Evolutionary conservation across 257 asterid genomes (phyloP).

Genomic region (Nicotiana obtusifolia): DNA sequence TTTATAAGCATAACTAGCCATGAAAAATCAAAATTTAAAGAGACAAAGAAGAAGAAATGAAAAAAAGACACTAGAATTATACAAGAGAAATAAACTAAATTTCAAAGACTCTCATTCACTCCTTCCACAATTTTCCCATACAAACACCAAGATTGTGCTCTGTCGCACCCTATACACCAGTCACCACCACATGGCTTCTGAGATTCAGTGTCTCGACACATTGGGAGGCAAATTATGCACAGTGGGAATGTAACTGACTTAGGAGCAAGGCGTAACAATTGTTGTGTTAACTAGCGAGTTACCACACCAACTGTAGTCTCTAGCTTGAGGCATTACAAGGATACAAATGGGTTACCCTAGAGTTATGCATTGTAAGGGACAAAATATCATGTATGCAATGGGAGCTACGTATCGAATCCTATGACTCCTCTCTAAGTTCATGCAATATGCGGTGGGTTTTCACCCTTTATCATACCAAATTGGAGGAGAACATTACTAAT

Average conservation of each 20-base stretch:
- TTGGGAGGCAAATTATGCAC: neutral
- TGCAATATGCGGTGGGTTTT: neutral
- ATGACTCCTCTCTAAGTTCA: neutral
- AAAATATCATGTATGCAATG: neutral
- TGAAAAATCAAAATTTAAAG: neutral
- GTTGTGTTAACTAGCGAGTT: neutral
- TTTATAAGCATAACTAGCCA: neutral
- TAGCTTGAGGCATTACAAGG: neutral
- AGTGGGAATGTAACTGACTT: neutral
- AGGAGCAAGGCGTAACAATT: neutral
- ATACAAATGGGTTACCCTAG: neutral
- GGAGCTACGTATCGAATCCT: neutral
- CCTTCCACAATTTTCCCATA: neutral
- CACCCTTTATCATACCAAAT: neutral
- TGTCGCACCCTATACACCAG: neutral
- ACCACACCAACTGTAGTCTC: neutral
- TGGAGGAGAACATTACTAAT: neutral
- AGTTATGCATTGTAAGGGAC: neutral
- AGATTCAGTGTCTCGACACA: neutral
- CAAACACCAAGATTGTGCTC: neutral
- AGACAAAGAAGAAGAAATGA: neutral
- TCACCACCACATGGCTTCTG: neutral
- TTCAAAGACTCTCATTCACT: neutral
- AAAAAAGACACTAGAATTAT: neutral
- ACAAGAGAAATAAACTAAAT: neutral